phyloP scores from a whole-genome alignment of 148 eudicot species.

The Drosera capensis region DNA sequence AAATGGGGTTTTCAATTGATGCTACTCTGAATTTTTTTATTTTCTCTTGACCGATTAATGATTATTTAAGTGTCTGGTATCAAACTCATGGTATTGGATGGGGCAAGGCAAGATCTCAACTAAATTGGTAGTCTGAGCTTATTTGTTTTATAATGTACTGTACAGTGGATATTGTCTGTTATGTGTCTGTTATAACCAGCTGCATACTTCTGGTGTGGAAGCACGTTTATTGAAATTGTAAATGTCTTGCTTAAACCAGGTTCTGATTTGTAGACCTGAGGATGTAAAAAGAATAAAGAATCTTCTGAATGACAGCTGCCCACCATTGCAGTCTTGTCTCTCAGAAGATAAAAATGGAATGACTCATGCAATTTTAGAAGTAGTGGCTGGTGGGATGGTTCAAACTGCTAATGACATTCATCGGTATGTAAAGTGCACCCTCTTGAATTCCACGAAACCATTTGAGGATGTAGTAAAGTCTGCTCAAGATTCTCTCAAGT shows the following conservation, averaged over 20 bases:
- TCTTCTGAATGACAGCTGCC: conserved; percentile 80
- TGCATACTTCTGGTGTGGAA: background rate
- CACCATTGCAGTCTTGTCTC: conserved; percentile 91
- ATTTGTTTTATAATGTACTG: too few species aligned
- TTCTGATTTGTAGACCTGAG: conserved; percentile 82
- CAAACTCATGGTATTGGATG: too few species aligned
- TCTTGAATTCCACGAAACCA: conserved; percentile 91
- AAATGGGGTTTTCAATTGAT: too few species aligned
- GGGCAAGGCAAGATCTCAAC: too few species aligned
- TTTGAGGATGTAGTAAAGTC: conserved; percentile 96
- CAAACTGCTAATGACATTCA: conserved; percentile 92
- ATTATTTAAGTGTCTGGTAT: too few species aligned
- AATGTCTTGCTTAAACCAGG: conserved; percentile 27
- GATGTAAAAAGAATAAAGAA: conserved; percentile 57
- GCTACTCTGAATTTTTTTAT: too few species aligned
- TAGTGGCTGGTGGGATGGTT: conserved; percentile 94
- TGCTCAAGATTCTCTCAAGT: conserved; percentile 90
- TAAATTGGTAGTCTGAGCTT: too few species aligned
- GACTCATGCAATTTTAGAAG: conserved; percentile 98
- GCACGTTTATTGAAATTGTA: background rate
- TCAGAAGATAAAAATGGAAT: conserved; percentile 99
- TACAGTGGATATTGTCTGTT: too few species aligned
- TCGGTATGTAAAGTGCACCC: conserved; percentile 95
- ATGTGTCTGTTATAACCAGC: too few species aligned
- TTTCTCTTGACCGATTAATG: too few species aligned